phyloP scores from a whole-genome alignment of 2,329 filamentous ascomycete genomes.

The Tolypocladium tundrense region DNA sequence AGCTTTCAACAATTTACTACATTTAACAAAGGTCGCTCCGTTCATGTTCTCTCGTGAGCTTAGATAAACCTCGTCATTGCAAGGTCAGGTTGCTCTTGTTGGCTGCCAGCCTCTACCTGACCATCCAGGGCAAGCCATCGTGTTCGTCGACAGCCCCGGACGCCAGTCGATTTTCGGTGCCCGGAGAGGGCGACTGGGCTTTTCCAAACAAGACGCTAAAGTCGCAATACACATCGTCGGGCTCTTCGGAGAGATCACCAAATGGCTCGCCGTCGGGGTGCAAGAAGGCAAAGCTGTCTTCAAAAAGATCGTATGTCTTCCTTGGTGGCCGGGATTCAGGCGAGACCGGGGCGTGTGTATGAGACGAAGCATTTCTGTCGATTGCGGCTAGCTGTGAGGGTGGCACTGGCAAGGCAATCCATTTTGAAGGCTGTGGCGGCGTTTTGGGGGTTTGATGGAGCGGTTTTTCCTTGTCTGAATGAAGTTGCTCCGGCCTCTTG shows the following conservation, averaged over 20 bases:
- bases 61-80: not conserved
- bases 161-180: not conserved
- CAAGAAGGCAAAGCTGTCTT: slow-evolving; percentile 40
- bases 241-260: slow-evolving; percentile 30
- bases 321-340: not conserved
- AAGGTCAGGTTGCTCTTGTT: slow-evolving; percentile 9
- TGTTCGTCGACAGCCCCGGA: not conserved
- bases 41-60: not conserved
- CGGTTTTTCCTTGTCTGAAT: not conserved
- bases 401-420: not conserved
- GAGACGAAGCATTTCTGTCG: not conserved
- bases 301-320: slow-evolving; percentile 21
- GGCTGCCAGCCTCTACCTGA: not conserved
- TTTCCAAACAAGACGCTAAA: slow-evolving; percentile 37
- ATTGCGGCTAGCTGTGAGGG: not conserved
- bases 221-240: slow-evolving; percentile 44
- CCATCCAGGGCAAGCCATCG: not conserved
- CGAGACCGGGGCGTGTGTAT: not conserved
- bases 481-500: not conserved
- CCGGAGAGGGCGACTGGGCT: not conserved
- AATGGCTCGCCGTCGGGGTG: slow-evolving; percentile 33
- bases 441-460: not conserved
- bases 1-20: not conserved
- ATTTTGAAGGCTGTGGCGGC: not conserved
- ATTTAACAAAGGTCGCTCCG: not conserved